Conservation (phyloP, 1,139 yeast genomes). For the Zygoascus hellenicus region DNA sequence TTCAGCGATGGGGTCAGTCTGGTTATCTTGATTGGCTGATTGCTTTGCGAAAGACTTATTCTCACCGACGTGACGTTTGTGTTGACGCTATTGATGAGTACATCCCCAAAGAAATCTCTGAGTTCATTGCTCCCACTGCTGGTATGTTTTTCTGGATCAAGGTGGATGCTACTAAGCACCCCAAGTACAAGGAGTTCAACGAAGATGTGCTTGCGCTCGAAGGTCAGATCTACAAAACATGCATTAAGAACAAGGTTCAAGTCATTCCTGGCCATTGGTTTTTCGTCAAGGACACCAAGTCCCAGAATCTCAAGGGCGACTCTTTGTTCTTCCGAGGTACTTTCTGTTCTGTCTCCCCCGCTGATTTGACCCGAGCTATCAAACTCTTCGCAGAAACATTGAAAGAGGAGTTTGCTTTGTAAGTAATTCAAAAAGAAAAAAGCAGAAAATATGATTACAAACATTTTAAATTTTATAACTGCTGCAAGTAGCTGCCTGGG, state of each 20-base stretch:
- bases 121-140: conserved; percentile 71
- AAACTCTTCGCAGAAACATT: conserved; percentile 59
- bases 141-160: conserved; percentile 89
- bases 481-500: background rate
- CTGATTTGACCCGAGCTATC: conserved; percentile 53
- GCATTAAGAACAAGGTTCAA: conserved; percentile 59
- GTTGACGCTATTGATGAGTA: conserved; percentile 57
- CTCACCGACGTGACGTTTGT: conserved; percentile 71
- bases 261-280: conserved; percentile 94
- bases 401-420: conserved; percentile 29
- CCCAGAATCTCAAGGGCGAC: conserved; percentile 42
- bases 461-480: background rate
- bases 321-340: conserved; percentile 82
- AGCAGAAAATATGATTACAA: background rate
- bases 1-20: conserved; percentile 67
- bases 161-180: conserved; percentile 75
- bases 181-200: conserved; percentile 50
- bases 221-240: conserved; percentile 56
- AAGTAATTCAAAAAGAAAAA: background rate
- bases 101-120: conserved; percentile 53
- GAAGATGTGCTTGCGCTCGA: conserved; percentile 60
- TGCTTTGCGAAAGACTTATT: conserved; percentile 75
- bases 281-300: conserved; percentile 41
- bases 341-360: conserved; percentile 75
- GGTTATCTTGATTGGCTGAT: conserved; percentile 86